phyloP scores from a whole-genome alignment of 768 basidiomycete genomes.

The Exsudoporus frostii region DNA sequence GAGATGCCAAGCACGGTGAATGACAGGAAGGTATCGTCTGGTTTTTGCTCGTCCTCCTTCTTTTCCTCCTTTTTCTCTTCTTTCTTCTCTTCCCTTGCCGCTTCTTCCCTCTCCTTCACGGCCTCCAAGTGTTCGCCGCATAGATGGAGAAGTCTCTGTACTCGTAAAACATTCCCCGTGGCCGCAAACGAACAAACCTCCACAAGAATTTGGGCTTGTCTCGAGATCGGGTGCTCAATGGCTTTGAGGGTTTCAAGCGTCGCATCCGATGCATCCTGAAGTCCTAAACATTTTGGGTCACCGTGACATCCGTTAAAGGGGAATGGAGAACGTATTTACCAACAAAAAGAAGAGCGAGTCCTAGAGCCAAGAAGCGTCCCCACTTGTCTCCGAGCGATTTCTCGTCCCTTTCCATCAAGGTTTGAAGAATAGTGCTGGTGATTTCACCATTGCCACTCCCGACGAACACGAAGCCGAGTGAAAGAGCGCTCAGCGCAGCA shows the following conservation, averaged over 20 bases:
- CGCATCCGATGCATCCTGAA: conserved; percentile 90
- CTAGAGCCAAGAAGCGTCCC: conserved; percentile 87
- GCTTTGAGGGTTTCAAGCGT: conserved; percentile 92
- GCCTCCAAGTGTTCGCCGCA: conserved; percentile 87
- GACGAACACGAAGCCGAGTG: conserved; percentile 93
- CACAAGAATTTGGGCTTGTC: conserved; percentile 87
- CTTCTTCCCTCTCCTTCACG: conserved; percentile 36
- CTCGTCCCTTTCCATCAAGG: conserved; percentile 80
- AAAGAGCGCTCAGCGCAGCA: conserved; percentile 76
- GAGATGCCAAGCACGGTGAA: conserved; percentile 94
- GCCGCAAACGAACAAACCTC: conserved; percentile 94
- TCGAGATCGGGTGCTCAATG: conserved; percentile 89
- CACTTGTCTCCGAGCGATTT: conserved; percentile 87
- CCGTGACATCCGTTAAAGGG: neutral
- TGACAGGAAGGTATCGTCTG: conserved; percentile 82
- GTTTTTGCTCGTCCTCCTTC: conserved; percentile 49
- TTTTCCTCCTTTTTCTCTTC: conserved; percentile 64
- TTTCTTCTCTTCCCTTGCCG: conserved; percentile 37
- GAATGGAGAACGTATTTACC: conserved; percentile 46
- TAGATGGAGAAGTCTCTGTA: conserved; percentile 88
- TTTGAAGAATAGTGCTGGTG: conserved; percentile 83
- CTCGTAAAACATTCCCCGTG: conserved; percentile 90
- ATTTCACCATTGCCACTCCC: conserved; percentile 95
- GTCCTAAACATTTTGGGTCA: conserved; percentile 48
- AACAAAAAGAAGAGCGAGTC: conserved; percentile 85